Evolutionary conservation across 805 yeast species (phyloP).

Genomic region (Starmerella powellii): DNA sequence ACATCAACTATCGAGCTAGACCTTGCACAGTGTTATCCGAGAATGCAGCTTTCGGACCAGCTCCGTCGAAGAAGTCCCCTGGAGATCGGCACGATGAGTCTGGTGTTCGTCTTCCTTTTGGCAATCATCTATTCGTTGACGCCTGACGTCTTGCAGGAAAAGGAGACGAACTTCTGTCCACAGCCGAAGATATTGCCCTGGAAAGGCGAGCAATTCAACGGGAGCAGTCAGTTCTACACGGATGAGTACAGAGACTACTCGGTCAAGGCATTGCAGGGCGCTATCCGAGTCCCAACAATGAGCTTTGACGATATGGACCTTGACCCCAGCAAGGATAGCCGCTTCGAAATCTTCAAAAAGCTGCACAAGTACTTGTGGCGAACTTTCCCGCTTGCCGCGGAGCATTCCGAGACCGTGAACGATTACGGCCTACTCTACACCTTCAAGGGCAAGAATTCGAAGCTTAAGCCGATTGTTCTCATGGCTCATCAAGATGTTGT

Average conservation of each 20-base stretch:
- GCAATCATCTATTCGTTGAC: conserved; percentile 16
- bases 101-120: conserved; percentile 15
- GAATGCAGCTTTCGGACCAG: background rate
- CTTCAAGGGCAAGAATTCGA: conserved; percentile 44
- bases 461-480: conserved; percentile 53
- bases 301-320: conserved; percentile 41
- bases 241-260: conserved; percentile 15
- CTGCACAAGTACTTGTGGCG: conserved; percentile 41
- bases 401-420: conserved; percentile 43
- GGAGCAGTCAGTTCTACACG: conserved; percentile 14
- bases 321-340: conserved; percentile 39
- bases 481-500: conserved; percentile 77
- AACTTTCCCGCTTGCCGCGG: conserved; percentile 42
- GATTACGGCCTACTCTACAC: conserved; percentile 52
- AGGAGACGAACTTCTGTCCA: conserved; percentile 22
- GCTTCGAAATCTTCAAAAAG: conserved; percentile 35
- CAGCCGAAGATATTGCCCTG: conserved; percentile 12
- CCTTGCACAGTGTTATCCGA: too few species aligned
- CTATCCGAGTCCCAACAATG: conserved; percentile 58
- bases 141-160: conserved; percentile 18
- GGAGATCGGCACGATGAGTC: conserved; percentile 21
- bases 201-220: background rate
- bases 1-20: too few species aligned
- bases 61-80: conserved; percentile 15
- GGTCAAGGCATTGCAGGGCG: conserved; percentile 30